Evolutionary conservation across 495 filamentous ascomycete species (phyloP).

Genomic region (Hypoxylon fuscum): DNA sequence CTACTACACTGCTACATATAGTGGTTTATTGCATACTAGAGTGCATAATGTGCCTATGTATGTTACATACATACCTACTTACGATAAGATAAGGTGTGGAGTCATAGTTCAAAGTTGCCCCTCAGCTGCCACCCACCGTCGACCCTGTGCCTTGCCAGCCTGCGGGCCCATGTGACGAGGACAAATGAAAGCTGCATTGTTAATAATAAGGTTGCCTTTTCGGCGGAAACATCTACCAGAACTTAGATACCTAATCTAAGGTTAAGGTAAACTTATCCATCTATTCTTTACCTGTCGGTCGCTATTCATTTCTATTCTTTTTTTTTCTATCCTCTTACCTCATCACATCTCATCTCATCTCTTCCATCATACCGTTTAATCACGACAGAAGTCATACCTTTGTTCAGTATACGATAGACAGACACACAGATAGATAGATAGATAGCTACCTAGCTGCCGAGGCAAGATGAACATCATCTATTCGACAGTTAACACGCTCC

Average conservation of each 20-base stretch:
- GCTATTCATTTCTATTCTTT: constrained; percentile 11
- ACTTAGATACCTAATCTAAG: too few species aligned
- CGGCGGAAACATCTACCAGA: too few species aligned
- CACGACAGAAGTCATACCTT: too few species aligned
- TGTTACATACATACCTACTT: constrained; percentile 1
- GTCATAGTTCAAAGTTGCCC: constrained; percentile 21
- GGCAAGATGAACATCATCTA: constrained; percentile 69
- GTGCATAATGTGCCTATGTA: not conserved
- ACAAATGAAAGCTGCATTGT: not conserved
- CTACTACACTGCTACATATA: too few species aligned
- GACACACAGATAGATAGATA: not conserved
- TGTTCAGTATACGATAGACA: not conserved
- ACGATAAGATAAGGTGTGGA: constrained; percentile 20
- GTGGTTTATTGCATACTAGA: not conserved
- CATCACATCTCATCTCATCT: too few species aligned
- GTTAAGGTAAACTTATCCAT: too few species aligned
- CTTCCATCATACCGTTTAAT: too few species aligned
- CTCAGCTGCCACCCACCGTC: constrained; percentile 24
- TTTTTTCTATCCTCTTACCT: too few species aligned
- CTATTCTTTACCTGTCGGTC: constrained; percentile 14
- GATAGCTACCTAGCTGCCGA: not conserved
- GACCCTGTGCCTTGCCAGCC: constrained; percentile 24
- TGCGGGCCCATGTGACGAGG: constrained; percentile 34
- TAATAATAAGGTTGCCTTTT: too few species aligned
- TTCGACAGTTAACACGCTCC: constrained; percentile 82